Base-by-base conservation (phyloP, 805 yeast genomes). In the Zygotorulaspora danielsina region DNA sequence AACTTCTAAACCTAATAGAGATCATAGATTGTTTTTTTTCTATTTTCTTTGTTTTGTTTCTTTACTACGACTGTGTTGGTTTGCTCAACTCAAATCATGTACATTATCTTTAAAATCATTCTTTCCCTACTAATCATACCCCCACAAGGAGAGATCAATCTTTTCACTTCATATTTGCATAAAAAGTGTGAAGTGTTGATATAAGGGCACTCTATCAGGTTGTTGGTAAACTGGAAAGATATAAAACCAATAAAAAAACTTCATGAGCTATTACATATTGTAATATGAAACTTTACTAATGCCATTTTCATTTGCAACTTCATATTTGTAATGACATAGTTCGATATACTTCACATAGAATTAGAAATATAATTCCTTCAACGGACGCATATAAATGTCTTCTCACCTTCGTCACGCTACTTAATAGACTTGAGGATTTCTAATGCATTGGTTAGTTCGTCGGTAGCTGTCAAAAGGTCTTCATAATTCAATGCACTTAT, bases 401-500 rank as follows among this genome's bases (percentile, higher is more conserved):
- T 27, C 18, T 7, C 10, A n/a, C n/a, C n/a, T n/a, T n/a, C n/a
- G 7, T 21, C 7, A 7, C 24, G 10, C 10, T 27, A 27, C 31
- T 21, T 24, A 24, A 39, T 20, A 16, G 32, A 19, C 11, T 43
- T 34, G 4, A 48, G 22, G 11, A 36, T 19, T 15, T 51, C 45
- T 12, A 68, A 43, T 0, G 87, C 87, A 18, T 66, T 56, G 12
- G 63, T 58, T 33, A 84, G 61, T 54, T 84, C 86, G 25, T 64
- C 66, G 31, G 78, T 76, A 2, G 90, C 90, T 0, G 90, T 84
- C 2, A 58, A 70, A 24, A 75, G 63, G 51, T 84, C 94, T 45
- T 84, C 90, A 56, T 82, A 84, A 54, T 82, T 82, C 55, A 84
- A 67, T 0, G 94, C 93, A 41, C 87, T 79, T 5, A 82, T 77